A percentile compares a stretch with the other conserved stretches of the same genome.
phyloP scores from a whole-genome alignment of 2,329 filamentous ascomycete species.

The Massarina eburnea region DNA sequence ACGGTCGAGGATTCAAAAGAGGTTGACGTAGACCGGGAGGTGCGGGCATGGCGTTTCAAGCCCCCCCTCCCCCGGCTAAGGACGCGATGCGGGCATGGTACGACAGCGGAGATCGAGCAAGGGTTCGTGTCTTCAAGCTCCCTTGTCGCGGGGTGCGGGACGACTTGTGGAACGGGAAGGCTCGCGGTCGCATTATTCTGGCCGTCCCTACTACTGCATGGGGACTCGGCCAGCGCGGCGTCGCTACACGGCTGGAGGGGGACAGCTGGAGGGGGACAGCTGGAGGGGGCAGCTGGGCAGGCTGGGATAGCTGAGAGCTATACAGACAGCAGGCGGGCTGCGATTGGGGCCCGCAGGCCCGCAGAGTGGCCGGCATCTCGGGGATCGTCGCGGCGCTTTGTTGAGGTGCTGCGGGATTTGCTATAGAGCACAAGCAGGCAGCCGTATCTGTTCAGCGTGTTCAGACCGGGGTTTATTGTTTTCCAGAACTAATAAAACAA shows the following conservation, averaged over 20 bases:
- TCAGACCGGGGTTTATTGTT: slow-evolving; percentile 7
- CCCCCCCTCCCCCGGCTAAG: slow-evolving; percentile 28
- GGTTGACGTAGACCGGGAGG: background rate
- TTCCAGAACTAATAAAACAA: slow-evolving; percentile 27
- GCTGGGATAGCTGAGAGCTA: no score
- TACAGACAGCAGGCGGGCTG: no score
- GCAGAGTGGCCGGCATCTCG: slow-evolving; percentile 16
- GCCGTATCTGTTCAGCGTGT: slow-evolving; percentile 11
- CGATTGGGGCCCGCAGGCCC: slow-evolving; percentile 13
- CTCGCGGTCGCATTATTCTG: slow-evolving; percentile 14
- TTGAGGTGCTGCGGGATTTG: slow-evolving; percentile 11
- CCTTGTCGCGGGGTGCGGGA: slow-evolving; percentile 38
- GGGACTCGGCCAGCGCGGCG: no score
- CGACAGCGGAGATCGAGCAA: slow-evolving; percentile 34
- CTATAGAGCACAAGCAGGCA: slow-evolving; percentile 25
- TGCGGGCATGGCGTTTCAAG: slow-evolving; percentile 38
- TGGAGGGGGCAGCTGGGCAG: no score
- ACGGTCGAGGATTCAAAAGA: background rate
- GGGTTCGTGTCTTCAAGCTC: slow-evolving; percentile 1
- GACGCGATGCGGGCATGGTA: slow-evolving; percentile 41
- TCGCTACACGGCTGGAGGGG: no score
- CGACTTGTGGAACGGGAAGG: slow-evolving; percentile 40
- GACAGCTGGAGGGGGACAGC: no score
- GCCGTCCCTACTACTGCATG: no score
- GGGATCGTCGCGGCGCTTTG: slow-evolving; percentile 23